Evolutionary conservation across 352 stramenopile species (phyloP).

Genomic region (Elongisporangium anandrum): DNA sequence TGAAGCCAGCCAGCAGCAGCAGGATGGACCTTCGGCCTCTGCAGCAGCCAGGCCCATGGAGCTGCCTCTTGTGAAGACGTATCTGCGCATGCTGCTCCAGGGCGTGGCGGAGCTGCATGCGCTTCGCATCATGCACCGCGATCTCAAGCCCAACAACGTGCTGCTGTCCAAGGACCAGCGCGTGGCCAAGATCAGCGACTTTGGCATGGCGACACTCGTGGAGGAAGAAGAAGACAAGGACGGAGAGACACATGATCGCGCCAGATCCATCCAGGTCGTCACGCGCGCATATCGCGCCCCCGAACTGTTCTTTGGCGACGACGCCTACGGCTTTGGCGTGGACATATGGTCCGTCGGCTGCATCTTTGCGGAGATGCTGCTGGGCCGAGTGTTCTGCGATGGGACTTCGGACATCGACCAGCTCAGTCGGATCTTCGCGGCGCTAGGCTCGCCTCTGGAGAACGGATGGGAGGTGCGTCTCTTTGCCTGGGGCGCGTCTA

Average conservation of each 20-base stretch:
- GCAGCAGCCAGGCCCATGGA: slow-evolving; percentile 34
- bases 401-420: slow-evolving; percentile 78
- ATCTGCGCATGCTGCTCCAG: slow-evolving; percentile 60
- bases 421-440: slow-evolving; percentile 66
- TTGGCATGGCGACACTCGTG: slow-evolving; percentile 64
- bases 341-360: slow-evolving; percentile 81
- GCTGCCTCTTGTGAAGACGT: slow-evolving; percentile 56
- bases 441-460: slow-evolving; percentile 56
- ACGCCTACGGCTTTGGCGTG: slow-evolving; percentile 51
- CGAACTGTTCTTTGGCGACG: slow-evolving; percentile 75
- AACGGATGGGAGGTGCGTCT: slow-evolving; percentile 42
- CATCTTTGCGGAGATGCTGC: slow-evolving; percentile 75
- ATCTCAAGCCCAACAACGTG: slow-evolving; percentile 83
- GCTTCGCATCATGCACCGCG: slow-evolving; percentile 60
- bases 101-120: slow-evolving; percentile 59
- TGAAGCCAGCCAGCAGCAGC: slow-evolving; percentile 10
- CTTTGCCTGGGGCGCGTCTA: neutral
- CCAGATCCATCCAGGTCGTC: slow-evolving; percentile 61
- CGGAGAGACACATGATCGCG: neutral
- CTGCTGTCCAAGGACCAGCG: slow-evolving; percentile 39
- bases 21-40: slow-evolving; percentile 3
- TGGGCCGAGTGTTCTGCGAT: slow-evolving; percentile 55
- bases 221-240: slow-evolving; percentile 11
- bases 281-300: slow-evolving; percentile 68
- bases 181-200: slow-evolving; percentile 74